Evolutionary conservation across 352 stramenopile species (phyloP), one percentile per base, ranked within the genome.

Genomic region (Pythium coloratum): DNA sequence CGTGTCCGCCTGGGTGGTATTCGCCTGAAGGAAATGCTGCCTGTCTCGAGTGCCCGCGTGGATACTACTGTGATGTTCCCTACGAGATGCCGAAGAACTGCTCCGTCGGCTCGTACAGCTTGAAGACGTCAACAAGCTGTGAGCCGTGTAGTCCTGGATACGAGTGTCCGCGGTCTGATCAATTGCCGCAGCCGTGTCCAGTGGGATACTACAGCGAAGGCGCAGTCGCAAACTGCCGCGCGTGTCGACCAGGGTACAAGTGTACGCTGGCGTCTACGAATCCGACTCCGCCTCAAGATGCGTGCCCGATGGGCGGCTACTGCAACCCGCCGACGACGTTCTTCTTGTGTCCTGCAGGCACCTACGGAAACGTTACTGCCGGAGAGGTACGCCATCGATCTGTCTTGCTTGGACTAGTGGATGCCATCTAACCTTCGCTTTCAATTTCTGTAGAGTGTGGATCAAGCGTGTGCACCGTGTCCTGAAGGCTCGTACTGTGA

Each of bases 151-250:
- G 76, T 16, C 80, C 89, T 28, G 92, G 90, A 7, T 97, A 96
- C 78, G 79, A 95, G 62, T 97, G 89, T 64, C 78, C 87, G 44
- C 82, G 73, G 33, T 86, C 79, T 0, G 78, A 86, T 50, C 91
- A 90, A 62, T 67, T 83, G 12, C 92, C 75, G 1, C 86, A 88
- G 65, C 88, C 75, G 24, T 98, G 91, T 61, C 84, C 89, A 0
- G 86, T 97, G 10, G 91, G 92, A 0, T 95, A 92, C 20, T 97
- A 95, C 64, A 97, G 89, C 53, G 77, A 86, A 79, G 88, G 88
- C 38, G 75, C 75, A 1, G 77, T 84, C 4, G 72, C 84, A 16
- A 94, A 90, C 51, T 95, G 88, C 46, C 72, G 74, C 1, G 67
- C 73, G 1, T 95, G 88, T 36, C 69, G 71, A 34, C 86, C 85